Base-by-base conservation (phyloP, 129 eudicot genomes). In the Arctium minus region DNA sequence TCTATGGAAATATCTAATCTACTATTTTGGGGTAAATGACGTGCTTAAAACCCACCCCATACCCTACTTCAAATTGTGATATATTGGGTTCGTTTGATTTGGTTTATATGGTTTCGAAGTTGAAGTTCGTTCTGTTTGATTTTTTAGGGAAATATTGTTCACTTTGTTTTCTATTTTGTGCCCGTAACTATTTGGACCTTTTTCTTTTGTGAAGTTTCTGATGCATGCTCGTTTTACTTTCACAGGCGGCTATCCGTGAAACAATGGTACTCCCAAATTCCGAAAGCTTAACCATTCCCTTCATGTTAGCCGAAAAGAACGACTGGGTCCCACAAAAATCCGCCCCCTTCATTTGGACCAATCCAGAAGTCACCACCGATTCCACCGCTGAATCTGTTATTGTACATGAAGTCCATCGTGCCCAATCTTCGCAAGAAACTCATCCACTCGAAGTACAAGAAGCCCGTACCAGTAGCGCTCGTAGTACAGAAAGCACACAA, bases 221-320 rank as follows among this genome's bases (percentile, higher is more conserved):
- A 40, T 69, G 27, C 36, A 13, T 72, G 50, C 38, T 56, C 62
- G 36, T 72, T 53, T 36, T 38, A 83, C 36, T 3, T 80, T 27
- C 76, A 84, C 92, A 96, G 99, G 83, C 90, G 4, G 93, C 90
- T 37, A 90, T 96, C 48, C 97, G 97, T 81, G 99, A 93, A 72
- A 86, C 95, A 15, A 78, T 96, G 90, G 99, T 96, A 37, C 94
- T 91, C 62, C 99, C 98, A 2, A 96, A 93, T 84, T 81, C 87
- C 71, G 98, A 93, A 84, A 88, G 92, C 39, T 65, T 87, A 64
- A 69, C 78, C 38, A 86, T 96, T 85, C 95, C 94, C 15, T 93
- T 88, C 80, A 96, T 96, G 99, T 82, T 87, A 81, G 97, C 98
- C 3, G 99, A 96, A 79, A 90, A 93, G 83, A 94, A 96, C 60